Base-by-base conservation (phyloP, 1,284 basidiomycete genomes). In the Trametes polyzona region DNA sequence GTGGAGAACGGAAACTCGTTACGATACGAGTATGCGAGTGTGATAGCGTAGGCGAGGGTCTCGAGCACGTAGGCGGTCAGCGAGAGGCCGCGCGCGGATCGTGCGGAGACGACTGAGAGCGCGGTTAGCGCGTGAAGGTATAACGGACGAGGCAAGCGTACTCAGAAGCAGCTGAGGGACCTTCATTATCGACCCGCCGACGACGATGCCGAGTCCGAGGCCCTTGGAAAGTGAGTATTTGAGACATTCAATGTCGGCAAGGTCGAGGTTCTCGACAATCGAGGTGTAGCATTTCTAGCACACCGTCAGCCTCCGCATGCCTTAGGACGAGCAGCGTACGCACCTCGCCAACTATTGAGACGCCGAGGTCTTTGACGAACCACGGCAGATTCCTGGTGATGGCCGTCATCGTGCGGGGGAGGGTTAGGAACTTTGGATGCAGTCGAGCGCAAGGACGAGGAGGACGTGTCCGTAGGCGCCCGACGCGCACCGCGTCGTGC, bases 141-240 rank as follows among this genome's bases (percentile, higher is more conserved):
- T 21, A 32, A 32, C 35, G 16, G 52, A 43, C 12, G 23, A 30
- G n/a, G n/a, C 29, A 39, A 19, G 80, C 88, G 69, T 66, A 91
- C 88, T 89, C 52, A 90, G 80, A 24, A 88, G 67, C 10, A 94
- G 74, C 69, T 98, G 96, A 3, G 96, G 96, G 12, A 98, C 82
- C 76, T 98, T 98, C 87, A 98, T 93, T 60, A 98, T 93, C 24
- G 90, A 89, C 1, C 96, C 95, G 48, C 95, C 96, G 1, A 93
- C 77, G 37, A 98, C 95, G 61, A 99, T 96, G 0, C 91, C 96
- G 26, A 98, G 76, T 0, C 96, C 96, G 8, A 99, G 78, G 0
- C 87, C 93, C 70, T 98, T 99, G 2, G 95, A 98, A 51, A 98
- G 74, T 2, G 93, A 86, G 71, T 94, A 93, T 72, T 95, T 95